Conservation (phyloP, 805 yeast species). For the Ogataea methylovora region DNA sequence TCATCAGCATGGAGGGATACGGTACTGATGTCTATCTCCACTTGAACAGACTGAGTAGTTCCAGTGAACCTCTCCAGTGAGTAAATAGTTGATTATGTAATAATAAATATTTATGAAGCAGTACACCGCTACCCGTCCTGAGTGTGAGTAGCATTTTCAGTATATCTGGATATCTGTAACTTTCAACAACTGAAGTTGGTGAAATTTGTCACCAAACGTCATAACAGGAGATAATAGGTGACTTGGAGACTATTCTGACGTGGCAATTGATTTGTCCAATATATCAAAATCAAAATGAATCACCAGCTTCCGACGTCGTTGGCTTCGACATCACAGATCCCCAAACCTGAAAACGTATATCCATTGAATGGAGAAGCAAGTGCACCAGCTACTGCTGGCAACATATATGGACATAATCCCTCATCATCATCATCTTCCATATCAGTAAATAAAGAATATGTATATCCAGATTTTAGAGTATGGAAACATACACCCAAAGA, state of each 20-base stretch:
- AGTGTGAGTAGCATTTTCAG: too few species aligned
- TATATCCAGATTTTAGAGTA: conserved; percentile 65
- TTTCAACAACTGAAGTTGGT: too few species aligned
- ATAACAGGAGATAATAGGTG: too few species aligned
- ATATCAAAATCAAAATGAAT: background rate
- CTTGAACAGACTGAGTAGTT: conserved; percentile 67
- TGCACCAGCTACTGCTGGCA: background rate
- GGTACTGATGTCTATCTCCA: conserved; percentile 91
- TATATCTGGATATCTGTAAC: too few species aligned
- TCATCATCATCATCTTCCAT: background rate
- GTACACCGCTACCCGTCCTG: too few species aligned
- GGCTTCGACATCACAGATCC: conserved; percentile 3
- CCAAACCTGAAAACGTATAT: conserved; percentile 22
- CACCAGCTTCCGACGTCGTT: background rate
- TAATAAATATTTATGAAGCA: too few species aligned
- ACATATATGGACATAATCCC: background rate
- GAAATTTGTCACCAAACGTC: too few species aligned
- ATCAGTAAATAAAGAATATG: conserved; percentile 7
- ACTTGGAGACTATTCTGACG: too few species aligned
- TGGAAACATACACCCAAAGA: conserved; percentile 60
- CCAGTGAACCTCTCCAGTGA: conserved; percentile 73
- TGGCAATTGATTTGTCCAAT: too few species aligned
- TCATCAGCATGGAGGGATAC: conserved; percentile 89
- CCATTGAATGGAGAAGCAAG: conserved; percentile 21
- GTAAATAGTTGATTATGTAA: too few species aligned